Evolutionary conservation across 768 basidiomycete genomes (phyloP).

Genomic region (Ramaria rubella): DNA sequence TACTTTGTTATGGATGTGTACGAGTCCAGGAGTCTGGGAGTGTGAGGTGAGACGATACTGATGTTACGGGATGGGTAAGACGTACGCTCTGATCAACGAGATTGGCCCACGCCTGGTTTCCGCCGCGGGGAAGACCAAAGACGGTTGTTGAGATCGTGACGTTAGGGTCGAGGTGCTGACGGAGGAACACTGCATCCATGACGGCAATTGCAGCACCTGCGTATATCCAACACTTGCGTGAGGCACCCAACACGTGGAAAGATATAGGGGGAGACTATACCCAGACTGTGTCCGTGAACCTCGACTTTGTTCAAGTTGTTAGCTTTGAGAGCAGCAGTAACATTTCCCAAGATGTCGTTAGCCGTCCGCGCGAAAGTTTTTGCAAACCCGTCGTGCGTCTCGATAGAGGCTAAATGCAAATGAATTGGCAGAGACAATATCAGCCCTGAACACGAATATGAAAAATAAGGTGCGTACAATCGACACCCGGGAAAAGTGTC

Average conservation of each 20-base stretch:
- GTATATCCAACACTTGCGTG: too few species aligned
- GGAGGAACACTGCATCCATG: constrained; percentile 38
- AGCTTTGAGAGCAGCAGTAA: constrained; percentile 23
- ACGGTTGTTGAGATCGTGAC: constrained; percentile 29
- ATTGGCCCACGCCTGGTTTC: constrained; percentile 39
- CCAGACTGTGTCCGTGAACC: constrained; percentile 16
- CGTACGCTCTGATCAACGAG: constrained; percentile 37
- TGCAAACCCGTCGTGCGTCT: constrained; percentile 37
- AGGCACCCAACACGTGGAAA: constrained; percentile 42
- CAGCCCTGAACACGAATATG: not conserved
- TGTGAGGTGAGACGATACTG: not conserved
- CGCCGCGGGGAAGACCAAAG: constrained; percentile 41
- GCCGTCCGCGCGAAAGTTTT: constrained; percentile 35
- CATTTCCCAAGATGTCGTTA: constrained; percentile 26
- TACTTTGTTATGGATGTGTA: not conserved
- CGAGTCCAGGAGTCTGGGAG: not conserved
- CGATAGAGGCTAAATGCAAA: constrained; percentile 12
- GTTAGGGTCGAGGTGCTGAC: constrained; percentile 29
- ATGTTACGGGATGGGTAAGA: not conserved
- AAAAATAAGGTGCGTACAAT: constrained; percentile 5
- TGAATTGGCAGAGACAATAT: not conserved
- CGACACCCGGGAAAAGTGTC: constrained; percentile 7
- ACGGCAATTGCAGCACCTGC: constrained; percentile 43
- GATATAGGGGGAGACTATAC: too few species aligned
- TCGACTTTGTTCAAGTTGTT: constrained; percentile 30